phyloP scores from a whole-genome alignment of 2,329 filamentous ascomycete species.

The Hypocrella siamensis region DNA sequence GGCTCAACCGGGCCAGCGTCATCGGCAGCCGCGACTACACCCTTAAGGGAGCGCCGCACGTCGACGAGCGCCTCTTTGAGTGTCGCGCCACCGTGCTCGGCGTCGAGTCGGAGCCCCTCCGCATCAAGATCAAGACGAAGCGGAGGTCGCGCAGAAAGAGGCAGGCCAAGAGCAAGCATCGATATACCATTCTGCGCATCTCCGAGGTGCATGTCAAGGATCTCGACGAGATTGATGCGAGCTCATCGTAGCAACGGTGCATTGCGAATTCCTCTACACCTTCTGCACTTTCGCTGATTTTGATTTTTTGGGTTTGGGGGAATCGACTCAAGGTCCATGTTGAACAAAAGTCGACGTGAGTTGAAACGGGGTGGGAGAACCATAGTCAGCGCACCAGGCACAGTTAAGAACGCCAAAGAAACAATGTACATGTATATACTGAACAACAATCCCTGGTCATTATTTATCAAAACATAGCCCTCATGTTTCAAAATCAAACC shows the following conservation, averaged over 20 bases:
- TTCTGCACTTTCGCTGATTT: too few species aligned
- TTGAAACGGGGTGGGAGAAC: too few species aligned
- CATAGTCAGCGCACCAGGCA: too few species aligned
- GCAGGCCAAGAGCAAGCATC: conserved; percentile 76
- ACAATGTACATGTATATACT: too few species aligned
- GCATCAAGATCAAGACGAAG: conserved; percentile 70
- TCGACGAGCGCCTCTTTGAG: conserved; percentile 73
- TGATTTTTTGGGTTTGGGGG: too few species aligned
- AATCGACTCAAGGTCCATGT: too few species aligned
- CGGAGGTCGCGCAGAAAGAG: conserved; percentile 57
- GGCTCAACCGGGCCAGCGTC: conserved; percentile 69
- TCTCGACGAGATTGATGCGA: conserved; percentile 19
- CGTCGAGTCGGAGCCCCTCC: conserved; percentile 64
- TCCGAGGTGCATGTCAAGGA: conserved; percentile 58
- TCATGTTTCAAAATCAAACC: too few species aligned
- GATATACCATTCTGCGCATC: conserved; percentile 73
- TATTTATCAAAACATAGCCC: too few species aligned
- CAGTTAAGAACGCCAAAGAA: too few species aligned
- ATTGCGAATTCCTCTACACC: too few species aligned
- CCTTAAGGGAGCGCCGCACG: conserved; percentile 62
- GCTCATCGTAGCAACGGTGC: background rate
- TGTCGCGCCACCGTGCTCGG: conserved; percentile 77
- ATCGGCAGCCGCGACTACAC: conserved; percentile 86
- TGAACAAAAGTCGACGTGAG: too few species aligned
- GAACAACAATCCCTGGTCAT: too few species aligned